phyloP scores from a whole-genome alignment of 768 basidiomycete species.

The Gelatoporia subvermispora region DNA sequence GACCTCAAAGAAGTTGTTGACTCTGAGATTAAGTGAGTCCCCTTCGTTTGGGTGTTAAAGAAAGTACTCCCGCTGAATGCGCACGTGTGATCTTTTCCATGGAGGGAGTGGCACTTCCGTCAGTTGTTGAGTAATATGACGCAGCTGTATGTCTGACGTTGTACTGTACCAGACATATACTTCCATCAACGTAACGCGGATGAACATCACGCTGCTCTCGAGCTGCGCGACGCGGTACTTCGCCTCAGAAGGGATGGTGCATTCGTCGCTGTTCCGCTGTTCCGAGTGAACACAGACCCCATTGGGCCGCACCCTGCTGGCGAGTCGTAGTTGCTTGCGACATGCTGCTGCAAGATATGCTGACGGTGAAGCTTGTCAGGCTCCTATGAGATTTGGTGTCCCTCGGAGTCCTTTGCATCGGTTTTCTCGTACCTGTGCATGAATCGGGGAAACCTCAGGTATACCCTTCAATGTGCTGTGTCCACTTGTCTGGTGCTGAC shows the following conservation, averaged over 20 bases:
- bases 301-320: conserved; percentile 77
- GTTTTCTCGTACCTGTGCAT: conserved; percentile 75
- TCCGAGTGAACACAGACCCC: conserved; percentile 62
- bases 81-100: background rate
- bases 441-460: conserved; percentile 70
- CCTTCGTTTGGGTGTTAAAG: background rate
- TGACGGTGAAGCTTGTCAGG: too few species aligned
- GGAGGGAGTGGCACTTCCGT: conserved; percentile 18
- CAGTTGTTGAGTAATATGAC: background rate
- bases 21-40: conserved; percentile 16
- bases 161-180: conserved; percentile 63
- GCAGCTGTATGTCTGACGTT: conserved; percentile 19
- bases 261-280: conserved; percentile 75
- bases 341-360: too few species aligned
- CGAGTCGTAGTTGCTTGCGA: conserved; percentile 24
- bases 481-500: background rate
- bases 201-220: conserved; percentile 60
- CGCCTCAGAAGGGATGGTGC: conserved; percentile 69
- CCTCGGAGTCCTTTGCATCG: conserved; percentile 64
- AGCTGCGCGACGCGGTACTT: conserved; percentile 67
- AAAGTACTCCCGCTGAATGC: background rate
- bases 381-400: conserved; percentile 80
- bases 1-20: conserved; percentile 20
- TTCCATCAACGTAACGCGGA: conserved; percentile 64
- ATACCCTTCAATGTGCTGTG: background rate